Percentiles rank a stretch among this genome's conserved stretches.
These are phyloP conservation scores for Geosmithia flava DNA, from an alignment of 2,329 filamentous ascomycete species.

Conservation along the genomic window DNA sequence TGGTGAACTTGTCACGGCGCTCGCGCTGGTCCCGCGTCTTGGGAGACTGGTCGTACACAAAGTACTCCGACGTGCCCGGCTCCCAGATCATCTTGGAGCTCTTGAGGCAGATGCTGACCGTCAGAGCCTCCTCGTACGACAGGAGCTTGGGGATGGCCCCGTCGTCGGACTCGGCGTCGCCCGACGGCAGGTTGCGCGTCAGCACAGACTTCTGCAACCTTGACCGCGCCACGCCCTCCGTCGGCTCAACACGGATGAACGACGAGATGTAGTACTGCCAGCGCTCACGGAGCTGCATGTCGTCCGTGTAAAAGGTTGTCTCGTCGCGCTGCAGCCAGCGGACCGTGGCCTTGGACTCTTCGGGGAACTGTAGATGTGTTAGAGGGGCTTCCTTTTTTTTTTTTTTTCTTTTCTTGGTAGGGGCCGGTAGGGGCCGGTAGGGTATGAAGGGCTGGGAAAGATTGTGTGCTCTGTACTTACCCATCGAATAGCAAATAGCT, in stretches of 20 bases:
- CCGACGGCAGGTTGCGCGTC: slow-evolving; percentile 54
- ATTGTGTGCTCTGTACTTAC: slow-evolving; percentile 55
- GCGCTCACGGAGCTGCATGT: slow-evolving; percentile 67
- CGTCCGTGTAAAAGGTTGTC: slow-evolving; percentile 75
- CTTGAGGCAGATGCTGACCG: slow-evolving; percentile 63
- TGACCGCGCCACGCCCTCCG: slow-evolving; percentile 59
- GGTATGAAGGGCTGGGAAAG: neutral
- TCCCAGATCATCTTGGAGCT: slow-evolving; percentile 72
- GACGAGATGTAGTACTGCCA: slow-evolving; percentile 97
- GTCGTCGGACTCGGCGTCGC: slow-evolving; percentile 51
- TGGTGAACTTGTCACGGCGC: slow-evolving; percentile 36
- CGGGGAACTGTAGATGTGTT: slow-evolving; percentile 44
- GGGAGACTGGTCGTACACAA: slow-evolving; percentile 57
- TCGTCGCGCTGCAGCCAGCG: slow-evolving; percentile 59
- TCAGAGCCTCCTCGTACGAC: slow-evolving; percentile 53
- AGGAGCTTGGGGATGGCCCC: slow-evolving; percentile 48
- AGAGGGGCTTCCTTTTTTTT: slow-evolving; percentile 9
- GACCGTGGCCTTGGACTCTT: slow-evolving; percentile 54
- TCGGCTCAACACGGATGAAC: slow-evolving; percentile 79
- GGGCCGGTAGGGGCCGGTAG: no score
- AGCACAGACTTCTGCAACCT: slow-evolving; percentile 58
- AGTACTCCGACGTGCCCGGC: slow-evolving; percentile 57
- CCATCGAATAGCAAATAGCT: slow-evolving; percentile 82
- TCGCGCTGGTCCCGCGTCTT: slow-evolving; percentile 54
- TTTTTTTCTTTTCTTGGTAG: neutral